Base-by-base conservation (phyloP, 371 early-diverging fungal genomes). In the Nematocida sp. region DNA sequence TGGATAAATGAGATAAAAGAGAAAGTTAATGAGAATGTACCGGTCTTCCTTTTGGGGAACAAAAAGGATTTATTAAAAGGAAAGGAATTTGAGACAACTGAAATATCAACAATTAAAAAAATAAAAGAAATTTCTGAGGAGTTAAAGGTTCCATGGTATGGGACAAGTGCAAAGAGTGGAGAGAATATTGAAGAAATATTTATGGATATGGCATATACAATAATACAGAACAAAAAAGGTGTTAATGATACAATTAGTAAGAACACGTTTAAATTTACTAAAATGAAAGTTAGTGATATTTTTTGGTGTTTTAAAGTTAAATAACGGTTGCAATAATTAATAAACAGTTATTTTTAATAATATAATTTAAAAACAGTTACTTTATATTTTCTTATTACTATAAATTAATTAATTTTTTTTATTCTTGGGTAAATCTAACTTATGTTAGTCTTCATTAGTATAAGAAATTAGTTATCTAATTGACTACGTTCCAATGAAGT, bases 1-100 rank as follows among this genome's bases (percentile, higher is more conserved):
- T 96, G 96, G 96, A 89, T 95, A 82, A 94, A 94, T 86, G 97
- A 96, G 87, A 95, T 96, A 83, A 86, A 95, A 84, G 90, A 94
- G 42, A 94, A 95, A 86, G 92, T 94, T 33, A 91, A 91, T 62
- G 94, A 96, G 52, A 88, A 93, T 64, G 94, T 94, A 73, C 94
- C 95, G 4, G 94, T 95, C 74, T 93, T 92, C 89, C 95, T 86
- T 20, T 66, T 86, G 23, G 98, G 96, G 76, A 98, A 98, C 89
- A 98, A 98, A 89, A 90, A 94, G 60, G 98, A 98, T 86, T 86
- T 94, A 80, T 93, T 94, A 23, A 47, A 67, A 20, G 58, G 27
- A 3, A 50, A 25, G 40, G 9, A 61, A 15, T 46, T 13, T 25
- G 50, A 57, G 6, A 69, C 71, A 40, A 47, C 57, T 11, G 27